Conservation (phyloP, 2,329 filamentous ascomycete genomes). For the Tolypocladium cylindrosporum region DNA sequence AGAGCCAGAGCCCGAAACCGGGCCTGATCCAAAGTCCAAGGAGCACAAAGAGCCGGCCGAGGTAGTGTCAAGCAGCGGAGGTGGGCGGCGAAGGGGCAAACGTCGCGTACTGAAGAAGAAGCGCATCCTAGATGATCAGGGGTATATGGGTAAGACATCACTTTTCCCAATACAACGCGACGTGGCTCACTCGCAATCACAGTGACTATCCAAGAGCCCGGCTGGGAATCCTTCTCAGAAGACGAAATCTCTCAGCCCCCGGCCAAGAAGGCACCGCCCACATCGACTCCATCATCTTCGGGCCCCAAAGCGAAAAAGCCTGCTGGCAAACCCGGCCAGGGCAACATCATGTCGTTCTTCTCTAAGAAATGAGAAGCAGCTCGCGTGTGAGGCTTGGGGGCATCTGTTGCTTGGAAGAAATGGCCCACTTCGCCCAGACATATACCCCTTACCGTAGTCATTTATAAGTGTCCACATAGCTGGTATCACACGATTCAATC, state of each 20-base stretch:
- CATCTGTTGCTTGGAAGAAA: not conserved
- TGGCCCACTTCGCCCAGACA: not conserved
- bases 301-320: slow-evolving; percentile 44
- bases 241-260: slow-evolving; percentile 55
- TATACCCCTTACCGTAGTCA: slow-evolving; percentile 5
- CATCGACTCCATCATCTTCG: slow-evolving; percentile 33
- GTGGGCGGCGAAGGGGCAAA: slow-evolving; percentile 63
- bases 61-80: slow-evolving; percentile 39
- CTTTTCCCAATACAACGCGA: not conserved
- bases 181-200: slow-evolving; percentile 1
- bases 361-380: slow-evolving; percentile 53
- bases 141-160: slow-evolving; percentile 63
- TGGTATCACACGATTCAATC: slow-evolving; percentile 5
- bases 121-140: slow-evolving; percentile 77
- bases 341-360: slow-evolving; percentile 90
- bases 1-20: slow-evolving; percentile 23
- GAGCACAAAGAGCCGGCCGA: slow-evolving; percentile 37
- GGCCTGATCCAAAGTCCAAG: slow-evolving; percentile 18
- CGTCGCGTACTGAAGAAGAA: slow-evolving; percentile 81
- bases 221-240: slow-evolving; percentile 90
- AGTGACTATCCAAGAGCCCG: slow-evolving; percentile 79
- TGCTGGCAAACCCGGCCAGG: slow-evolving; percentile 51
- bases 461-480: slow-evolving; percentile 14
- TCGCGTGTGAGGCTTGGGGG: not conserved
- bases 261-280: slow-evolving; percentile 42